Evolutionary conservation across 768 basidiomycete genomes (phyloP).

Genomic region (Coprinopsis strossmayeri): DNA sequence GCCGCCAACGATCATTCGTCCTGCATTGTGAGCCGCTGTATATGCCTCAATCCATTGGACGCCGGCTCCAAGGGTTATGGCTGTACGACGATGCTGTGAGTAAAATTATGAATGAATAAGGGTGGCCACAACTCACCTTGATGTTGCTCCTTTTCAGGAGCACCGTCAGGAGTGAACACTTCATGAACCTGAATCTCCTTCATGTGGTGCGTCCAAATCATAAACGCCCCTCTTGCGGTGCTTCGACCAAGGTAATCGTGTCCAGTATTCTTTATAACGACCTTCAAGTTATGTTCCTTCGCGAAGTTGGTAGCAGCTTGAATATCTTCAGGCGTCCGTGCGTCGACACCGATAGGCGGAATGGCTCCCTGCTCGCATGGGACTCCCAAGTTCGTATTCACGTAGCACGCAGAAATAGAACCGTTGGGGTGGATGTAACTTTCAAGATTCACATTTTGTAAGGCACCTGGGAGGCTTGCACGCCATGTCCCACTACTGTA

Average conservation of each 20-base stretch:
- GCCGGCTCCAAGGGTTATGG: constrained; percentile 31
- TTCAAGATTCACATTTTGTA: constrained; percentile 10
- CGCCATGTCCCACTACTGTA: constrained; percentile 6
- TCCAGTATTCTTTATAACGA: constrained; percentile 33
- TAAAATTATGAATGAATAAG: not conserved
- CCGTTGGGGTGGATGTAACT: constrained; percentile 25
- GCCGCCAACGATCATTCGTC: constrained; percentile 39
- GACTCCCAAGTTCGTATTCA: constrained; percentile 31
- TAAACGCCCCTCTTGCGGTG: constrained; percentile 30
- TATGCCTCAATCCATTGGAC: constrained; percentile 43
- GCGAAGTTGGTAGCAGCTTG: constrained; percentile 36
- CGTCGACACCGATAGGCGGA: constrained; percentile 34
- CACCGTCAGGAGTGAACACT: constrained; percentile 29
- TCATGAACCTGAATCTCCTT: constrained; percentile 27
- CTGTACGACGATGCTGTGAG: constrained; percentile 9
- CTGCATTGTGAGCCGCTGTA: constrained; percentile 26
- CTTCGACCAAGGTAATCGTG: constrained; percentile 42
- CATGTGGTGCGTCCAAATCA: constrained; percentile 36
- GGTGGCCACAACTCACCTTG: not conserved
- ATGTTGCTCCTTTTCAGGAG: constrained; percentile 11
- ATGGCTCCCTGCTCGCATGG: constrained; percentile 40
- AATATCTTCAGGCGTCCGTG: constrained; percentile 28
- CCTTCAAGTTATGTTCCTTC: constrained; percentile 25
- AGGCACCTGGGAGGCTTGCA: constrained; percentile 8
- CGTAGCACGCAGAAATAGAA: constrained; percentile 45